Base-by-base conservation (phyloP, 2,329 filamentous ascomycete genomes). In the Cladosporium sp. region DNA sequence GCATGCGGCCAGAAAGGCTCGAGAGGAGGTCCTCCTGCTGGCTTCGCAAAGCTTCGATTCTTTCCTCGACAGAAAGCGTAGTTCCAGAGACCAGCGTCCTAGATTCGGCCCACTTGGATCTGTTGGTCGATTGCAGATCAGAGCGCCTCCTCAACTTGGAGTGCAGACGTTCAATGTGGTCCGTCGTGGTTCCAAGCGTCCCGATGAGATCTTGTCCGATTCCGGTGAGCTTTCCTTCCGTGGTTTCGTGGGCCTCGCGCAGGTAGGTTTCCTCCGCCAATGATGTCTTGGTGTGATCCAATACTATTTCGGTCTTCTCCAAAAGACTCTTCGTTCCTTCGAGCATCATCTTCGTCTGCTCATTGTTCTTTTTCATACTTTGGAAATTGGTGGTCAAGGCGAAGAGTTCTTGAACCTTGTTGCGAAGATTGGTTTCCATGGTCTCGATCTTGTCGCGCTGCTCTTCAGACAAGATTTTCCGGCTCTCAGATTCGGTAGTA, bases 331-430 rank as follows among this genome's bases (percentile, higher is more conserved):
- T 86, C 0, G 92, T 95, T 30, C 88, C 83, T 49, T 92, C 87
- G 2, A 99, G 78, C 47, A 80, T 77, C 4, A 78, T 64, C 52
- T 80, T 85, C 0, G 86, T 90, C 15, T 80, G 77, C 58, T 99
- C 92, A 54, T 95, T 88, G 54, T 96, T 90, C 64, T 91, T 90
- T 70, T 93, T 96, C 60, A 97, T 70, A 1, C 81, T 84, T 71
- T 91, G 90, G 67, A 97, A 95, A 57, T 83, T 90, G 37, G 86
- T 89, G 0, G 88, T 96, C 32, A 97, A 73, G 9, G 83, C 82
- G 66, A 95, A 91, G 0, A 99, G 77, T 67, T 99, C 91, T 62
- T 97, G 90, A 2, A 95, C 85, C 67, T 96, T 97, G 72, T 95
- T 93, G 18, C 89, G 84, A 49, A 99, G 75, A 62, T 93, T 96